Conservation (phyloP, 805 yeast genomes). For the Starmerella davenportii region DNA sequence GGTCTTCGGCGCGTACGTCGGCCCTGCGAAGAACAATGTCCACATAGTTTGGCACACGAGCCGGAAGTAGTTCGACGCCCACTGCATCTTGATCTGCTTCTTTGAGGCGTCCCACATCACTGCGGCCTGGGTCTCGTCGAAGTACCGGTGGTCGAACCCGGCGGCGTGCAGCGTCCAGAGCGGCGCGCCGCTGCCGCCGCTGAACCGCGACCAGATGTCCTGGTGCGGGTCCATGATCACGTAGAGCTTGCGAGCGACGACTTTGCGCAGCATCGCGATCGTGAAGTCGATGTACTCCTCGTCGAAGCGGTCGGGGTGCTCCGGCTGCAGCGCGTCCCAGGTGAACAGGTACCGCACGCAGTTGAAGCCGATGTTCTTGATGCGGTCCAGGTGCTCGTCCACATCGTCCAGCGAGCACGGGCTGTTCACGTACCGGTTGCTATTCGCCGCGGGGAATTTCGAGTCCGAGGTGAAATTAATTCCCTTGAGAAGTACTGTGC, state of each 20-base stretch:
- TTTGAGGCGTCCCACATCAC: slow-evolving; percentile 42
- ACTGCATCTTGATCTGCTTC: slow-evolving; percentile 49
- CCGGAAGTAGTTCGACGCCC: slow-evolving; percentile 73
- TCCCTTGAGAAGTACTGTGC: slow-evolving; percentile 50
- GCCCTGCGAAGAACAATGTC: slow-evolving; percentile 69
- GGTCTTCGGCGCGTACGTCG: slow-evolving; percentile 55
- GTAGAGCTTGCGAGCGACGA: slow-evolving; percentile 44
- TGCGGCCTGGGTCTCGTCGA: slow-evolving; percentile 61
- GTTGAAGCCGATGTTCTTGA: slow-evolving; percentile 68
- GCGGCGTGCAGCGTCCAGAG: slow-evolving; percentile 85
- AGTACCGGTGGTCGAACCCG: slow-evolving; percentile 54
- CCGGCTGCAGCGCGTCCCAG: slow-evolving; percentile 85
- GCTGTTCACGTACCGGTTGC: slow-evolving; percentile 54
- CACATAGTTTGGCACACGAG: slow-evolving; percentile 72
- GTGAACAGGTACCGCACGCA: slow-evolving; percentile 59
- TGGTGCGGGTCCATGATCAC: slow-evolving; percentile 81
- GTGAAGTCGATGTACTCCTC: slow-evolving; percentile 58
- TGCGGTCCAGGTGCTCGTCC: slow-evolving; percentile 43
- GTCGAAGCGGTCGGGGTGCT: slow-evolving; percentile 70
- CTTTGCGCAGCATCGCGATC: slow-evolving; percentile 38
- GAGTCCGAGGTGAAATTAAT: slow-evolving; percentile 61
- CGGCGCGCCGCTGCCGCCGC: slow-evolving; percentile 94
- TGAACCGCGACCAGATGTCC: slow-evolving; percentile 78
- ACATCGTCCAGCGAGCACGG: slow-evolving; percentile 68
- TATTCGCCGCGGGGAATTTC: slow-evolving; percentile 38